Percentiles rank a stretch among this genome's conserved stretches.
phyloP scores from a whole-genome alignment of 495 filamentous ascomycete species.

The Aspergillus affinis region DNA sequence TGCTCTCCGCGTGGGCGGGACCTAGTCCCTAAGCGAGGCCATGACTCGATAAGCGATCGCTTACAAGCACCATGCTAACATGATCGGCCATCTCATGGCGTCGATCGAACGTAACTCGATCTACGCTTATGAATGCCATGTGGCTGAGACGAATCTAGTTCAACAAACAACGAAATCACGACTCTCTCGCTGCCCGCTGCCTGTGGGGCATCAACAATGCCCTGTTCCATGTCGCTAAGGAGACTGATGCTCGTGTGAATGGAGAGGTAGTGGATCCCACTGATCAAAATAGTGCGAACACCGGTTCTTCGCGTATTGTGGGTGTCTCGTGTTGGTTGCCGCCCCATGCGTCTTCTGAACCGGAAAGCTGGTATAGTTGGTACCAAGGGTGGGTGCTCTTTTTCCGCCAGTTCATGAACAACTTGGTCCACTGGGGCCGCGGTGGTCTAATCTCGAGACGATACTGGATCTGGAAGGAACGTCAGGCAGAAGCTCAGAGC shows the following conservation, averaged over 20 bases:
- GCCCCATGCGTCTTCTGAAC: constrained; percentile 41
- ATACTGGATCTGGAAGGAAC: constrained; percentile 58
- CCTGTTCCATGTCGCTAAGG: constrained; percentile 63
- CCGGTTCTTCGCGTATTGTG: constrained; percentile 39
- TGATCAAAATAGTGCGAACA: background rate
- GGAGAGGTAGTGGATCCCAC: constrained; percentile 10
- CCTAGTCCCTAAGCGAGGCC: background rate
- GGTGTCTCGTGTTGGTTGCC: constrained; percentile 66
- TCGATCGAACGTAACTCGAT: background rate
- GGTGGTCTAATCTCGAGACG: constrained; percentile 62
- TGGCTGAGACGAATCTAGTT: constrained; percentile 37
- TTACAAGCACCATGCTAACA: background rate
- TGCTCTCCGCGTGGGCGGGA: background rate
- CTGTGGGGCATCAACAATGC: constrained; percentile 61
- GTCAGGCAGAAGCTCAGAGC: constrained; percentile 43
- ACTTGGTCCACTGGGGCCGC: constrained; percentile 56
- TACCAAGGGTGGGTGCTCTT: constrained; percentile 58
- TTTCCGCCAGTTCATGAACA: constrained; percentile 58
- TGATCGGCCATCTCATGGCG: background rate
- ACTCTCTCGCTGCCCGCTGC: constrained; percentile 58
- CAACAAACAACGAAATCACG: constrained; percentile 31
- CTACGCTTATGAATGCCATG: background rate
- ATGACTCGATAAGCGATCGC: background rate
- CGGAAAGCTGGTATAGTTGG: constrained; percentile 57
- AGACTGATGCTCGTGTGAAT: constrained; percentile 12